Evolutionary conservation across 805 yeast genomes (phyloP).

Genomic region (Isabelozyma rhagii): DNA sequence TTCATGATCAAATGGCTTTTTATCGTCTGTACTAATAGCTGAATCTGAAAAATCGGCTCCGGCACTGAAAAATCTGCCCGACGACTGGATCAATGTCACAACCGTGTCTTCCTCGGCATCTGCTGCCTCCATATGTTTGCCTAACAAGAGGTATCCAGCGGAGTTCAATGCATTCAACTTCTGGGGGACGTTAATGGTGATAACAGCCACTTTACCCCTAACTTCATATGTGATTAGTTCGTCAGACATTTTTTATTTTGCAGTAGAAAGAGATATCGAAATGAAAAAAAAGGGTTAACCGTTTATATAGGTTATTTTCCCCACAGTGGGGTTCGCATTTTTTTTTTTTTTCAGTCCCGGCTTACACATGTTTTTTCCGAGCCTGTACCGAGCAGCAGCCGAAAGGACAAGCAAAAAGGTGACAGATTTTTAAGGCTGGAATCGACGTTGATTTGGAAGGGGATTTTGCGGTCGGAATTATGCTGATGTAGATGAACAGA

Average conservation of each 20-base stretch:
- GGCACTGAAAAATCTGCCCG: slow-evolving; percentile 76
- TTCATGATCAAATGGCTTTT: slow-evolving; percentile 31
- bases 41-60: slow-evolving; percentile 70
- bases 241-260: slow-evolving; percentile 7
- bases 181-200: slow-evolving; percentile 62
- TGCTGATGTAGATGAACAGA: no score
- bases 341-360: no score
- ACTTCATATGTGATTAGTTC: slow-evolving; percentile 39
- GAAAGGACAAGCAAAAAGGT: no score
- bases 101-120: slow-evolving; percentile 58
- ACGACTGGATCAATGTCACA: slow-evolving; percentile 63
- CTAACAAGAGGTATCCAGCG: slow-evolving; percentile 60
- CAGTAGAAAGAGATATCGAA: neutral
- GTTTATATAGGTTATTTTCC: no score
- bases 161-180: slow-evolving; percentile 66
- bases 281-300: neutral
- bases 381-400: no score
- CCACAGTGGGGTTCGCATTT: no score
- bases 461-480: no score
- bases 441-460: no score
- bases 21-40: slow-evolving; percentile 25
- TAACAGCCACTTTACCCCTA: slow-evolving; percentile 51
- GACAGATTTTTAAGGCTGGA: no score
- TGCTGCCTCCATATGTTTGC: slow-evolving; percentile 57
- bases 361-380: no score